phyloP scores from a whole-genome alignment of 371 early-diverging fungal species.

The Apophysomyces ossiformis region DNA sequence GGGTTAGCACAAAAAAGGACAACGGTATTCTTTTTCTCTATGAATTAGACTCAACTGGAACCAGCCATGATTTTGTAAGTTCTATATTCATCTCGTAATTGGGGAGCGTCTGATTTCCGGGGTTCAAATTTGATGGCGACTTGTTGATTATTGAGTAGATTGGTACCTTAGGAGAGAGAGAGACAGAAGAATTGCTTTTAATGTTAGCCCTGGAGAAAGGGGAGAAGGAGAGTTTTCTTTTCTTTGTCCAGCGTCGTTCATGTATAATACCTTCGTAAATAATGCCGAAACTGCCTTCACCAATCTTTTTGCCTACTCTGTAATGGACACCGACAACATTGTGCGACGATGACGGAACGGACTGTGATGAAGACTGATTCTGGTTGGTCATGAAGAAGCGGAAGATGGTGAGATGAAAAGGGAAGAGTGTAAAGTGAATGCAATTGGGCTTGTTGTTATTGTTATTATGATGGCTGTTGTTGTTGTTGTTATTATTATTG shows the following conservation, averaged over 20 bases:
- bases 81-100: slow-evolving; percentile 90
- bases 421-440: background rate
- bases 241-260: background rate
- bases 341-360: slow-evolving; percentile 28
- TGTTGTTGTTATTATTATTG: background rate
- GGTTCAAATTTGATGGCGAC: slow-evolving; percentile 95
- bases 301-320: slow-evolving; percentile 91
- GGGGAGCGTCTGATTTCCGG: slow-evolving; percentile 91
- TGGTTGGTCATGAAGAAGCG: slow-evolving; percentile 16
- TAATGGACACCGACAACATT: slow-evolving; percentile 88
- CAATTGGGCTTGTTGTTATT: background rate
- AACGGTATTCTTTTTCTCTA: background rate
- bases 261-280: slow-evolving; percentile 87
- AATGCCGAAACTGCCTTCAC: slow-evolving; percentile 94
- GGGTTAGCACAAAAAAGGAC: slow-evolving; percentile 14
- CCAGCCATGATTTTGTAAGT: slow-evolving; percentile 88
- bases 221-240: slow-evolving; percentile 14
- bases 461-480: background rate
- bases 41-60: slow-evolving; percentile 41
- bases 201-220: slow-evolving; percentile 6
- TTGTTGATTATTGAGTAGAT: slow-evolving; percentile 78
- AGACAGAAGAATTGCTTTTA: slow-evolving; percentile 3
- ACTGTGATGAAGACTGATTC: slow-evolving; percentile 23
- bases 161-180: slow-evolving; percentile 49
- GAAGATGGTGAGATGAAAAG: background rate